phyloP scores from a whole-genome alignment of 75 land plant species.

The Picea sitchensis region DNA sequence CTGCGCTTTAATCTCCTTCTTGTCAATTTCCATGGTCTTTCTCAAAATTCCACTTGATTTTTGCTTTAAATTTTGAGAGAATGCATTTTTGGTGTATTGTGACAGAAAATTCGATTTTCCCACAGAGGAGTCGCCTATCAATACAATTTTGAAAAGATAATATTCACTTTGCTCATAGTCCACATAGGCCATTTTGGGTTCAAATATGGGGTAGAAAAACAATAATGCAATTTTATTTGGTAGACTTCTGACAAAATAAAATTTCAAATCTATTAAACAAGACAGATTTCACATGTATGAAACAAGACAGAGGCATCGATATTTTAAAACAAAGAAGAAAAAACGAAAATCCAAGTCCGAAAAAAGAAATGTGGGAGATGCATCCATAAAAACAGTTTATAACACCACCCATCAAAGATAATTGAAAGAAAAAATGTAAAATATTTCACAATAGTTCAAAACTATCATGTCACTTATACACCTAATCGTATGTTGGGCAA shows the following conservation, averaged over 20 bases:
- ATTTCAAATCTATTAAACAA: too few relatives aligned
- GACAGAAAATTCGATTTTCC: slow-evolving; percentile 38
- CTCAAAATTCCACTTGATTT: slow-evolving; percentile 46
- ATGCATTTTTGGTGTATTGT: slow-evolving; percentile 22
- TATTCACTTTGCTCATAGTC: slow-evolving; percentile 20
- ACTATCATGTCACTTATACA: too few relatives aligned
- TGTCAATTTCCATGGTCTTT: slow-evolving; percentile 28
- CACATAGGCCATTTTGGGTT: not conserved
- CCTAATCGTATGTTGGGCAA: too few relatives aligned
- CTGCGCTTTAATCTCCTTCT: slow-evolving; percentile 35
- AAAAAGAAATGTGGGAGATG: too few relatives aligned
- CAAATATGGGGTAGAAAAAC: not conserved
- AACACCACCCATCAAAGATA: too few relatives aligned
- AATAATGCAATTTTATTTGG: not conserved
- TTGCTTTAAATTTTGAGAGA: slow-evolving; percentile 29
- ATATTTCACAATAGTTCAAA: too few relatives aligned
- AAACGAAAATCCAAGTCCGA: too few relatives aligned
- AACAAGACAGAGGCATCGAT: too few relatives aligned
- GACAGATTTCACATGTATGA: too few relatives aligned
- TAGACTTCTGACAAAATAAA: not conserved
- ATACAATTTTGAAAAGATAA: slow-evolving; percentile 37
- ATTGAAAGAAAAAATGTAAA: too few relatives aligned
- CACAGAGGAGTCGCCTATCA: slow-evolving; percentile 41
- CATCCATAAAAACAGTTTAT: too few relatives aligned
- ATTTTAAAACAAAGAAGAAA: too few relatives aligned